Percentiles rank a stretch among this genome's conserved stretches.
These are phyloP conservation scores for Clarireedia homoeocarpa DNA, from an alignment of 2,329 filamentous ascomycete genomes.

Conservation along the genomic window DNA sequence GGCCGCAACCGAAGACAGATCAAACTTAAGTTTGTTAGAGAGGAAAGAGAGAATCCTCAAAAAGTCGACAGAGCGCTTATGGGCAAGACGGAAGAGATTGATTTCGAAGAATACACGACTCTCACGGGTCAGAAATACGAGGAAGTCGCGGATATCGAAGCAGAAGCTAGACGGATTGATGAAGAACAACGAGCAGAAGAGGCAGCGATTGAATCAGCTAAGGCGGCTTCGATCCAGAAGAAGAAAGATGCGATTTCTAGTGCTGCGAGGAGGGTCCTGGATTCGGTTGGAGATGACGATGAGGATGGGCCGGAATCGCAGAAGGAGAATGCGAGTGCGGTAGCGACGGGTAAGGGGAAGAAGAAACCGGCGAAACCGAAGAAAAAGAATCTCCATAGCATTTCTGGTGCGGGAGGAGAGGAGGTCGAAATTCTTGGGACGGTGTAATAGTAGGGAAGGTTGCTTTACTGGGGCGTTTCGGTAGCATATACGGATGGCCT, in stretches of 20 bases:
- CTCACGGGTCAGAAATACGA: conserved; percentile 46
- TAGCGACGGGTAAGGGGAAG: neutral
- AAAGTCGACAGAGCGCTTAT: conserved; percentile 58
- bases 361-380: conserved; percentile 17
- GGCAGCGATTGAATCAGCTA: conserved; percentile 38
- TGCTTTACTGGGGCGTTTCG: neutral
- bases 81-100: conserved; percentile 50
- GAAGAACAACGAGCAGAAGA: conserved; percentile 40
- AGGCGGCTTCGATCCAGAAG: conserved; percentile 17
- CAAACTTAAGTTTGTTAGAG: conserved; percentile 76
- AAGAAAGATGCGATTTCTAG: conserved; percentile 25
- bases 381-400: conserved; percentile 26
- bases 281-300: conserved; percentile 10
- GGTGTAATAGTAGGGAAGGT: neutral
- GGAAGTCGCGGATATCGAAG: conserved; percentile 47
- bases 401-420: conserved; percentile 23
- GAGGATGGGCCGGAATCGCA: conserved; percentile 13
- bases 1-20: conserved; percentile 64
- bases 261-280: conserved; percentile 13
- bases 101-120: conserved; percentile 53
- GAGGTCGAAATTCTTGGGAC: conserved; percentile 25
- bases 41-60: conserved; percentile 59
- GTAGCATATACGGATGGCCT: neutral
- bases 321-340: conserved; percentile 1
- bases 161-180: conserved; percentile 39